Base-by-base conservation (phyloP, 208 protist genomes). In the Crithidia bombi region DNA sequence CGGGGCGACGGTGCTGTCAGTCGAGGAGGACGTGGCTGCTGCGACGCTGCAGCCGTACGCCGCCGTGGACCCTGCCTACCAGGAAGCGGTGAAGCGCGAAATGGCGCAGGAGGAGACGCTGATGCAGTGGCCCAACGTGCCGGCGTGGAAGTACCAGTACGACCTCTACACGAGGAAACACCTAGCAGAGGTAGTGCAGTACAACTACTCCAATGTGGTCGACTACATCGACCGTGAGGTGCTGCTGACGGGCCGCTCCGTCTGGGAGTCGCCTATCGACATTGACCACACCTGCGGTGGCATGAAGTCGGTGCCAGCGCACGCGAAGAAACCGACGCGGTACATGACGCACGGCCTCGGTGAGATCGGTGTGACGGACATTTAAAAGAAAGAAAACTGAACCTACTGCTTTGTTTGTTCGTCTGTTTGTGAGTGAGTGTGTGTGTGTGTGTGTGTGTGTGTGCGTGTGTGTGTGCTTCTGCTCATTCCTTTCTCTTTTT, bases 181-280 rank as follows among this genome's bases (percentile, higher is more conserved):
- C 68, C 28, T 95, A 11, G 71, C 79, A 0, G 81, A 97, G 35
- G 87, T 97, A 67, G 85, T 95, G 70, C 82, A 82, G 75, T 90
- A 94, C 75, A 97, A 97, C 75, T 97, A 97, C 75, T 90, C 76
- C 25, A 97, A 97, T 74, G 90, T 95, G 54, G 90, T 95, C 3
- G 92, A 97, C 75, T 97, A 97, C 78, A 78, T 95, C n/a, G 90
- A 97, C 50, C 87, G 92, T 58, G 92, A 97, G 73, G 90, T 94
- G 59, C 76, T 95, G 41, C 86, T 97, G 26, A 97, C 90, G 4
- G 92, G 92, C 5, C 71, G 77, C n/a, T 95, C 90, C 1, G 87
- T 97, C 10, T 97, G 90, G 90, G 92, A 97, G 63, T 91, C 75
- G 32, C 92, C 92, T 4, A 93, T 97, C 49, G 83, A 90, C 43